Evolutionary conservation across 1,139 yeast species (phyloP), one percentile per base, ranked within the genome.

Genomic region (Hansenula sp.): DNA sequence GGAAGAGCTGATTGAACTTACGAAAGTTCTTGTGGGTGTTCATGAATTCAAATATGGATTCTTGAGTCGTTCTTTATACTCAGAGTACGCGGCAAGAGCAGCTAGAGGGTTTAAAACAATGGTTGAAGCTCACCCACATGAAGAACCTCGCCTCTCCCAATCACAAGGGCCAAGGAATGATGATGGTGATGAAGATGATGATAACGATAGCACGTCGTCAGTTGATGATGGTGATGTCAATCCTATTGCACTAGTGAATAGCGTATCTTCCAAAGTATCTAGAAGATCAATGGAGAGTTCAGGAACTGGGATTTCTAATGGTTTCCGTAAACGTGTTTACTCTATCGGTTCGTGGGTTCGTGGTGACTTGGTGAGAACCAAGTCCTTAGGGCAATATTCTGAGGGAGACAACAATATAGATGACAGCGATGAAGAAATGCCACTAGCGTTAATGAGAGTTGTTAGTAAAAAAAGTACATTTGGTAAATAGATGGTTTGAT

Each of bases 11-110:
- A 51, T 67, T 5, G 67, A 64, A 41, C 50, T 75, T 34, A 62
- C 71, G 1, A 72, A 69, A 48, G 51, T 70, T 12, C 54, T 75
- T 7, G 75, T 72, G 25, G 80, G 80, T 24, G 72, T 69, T 13
- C 66, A 70, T 44, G 72, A 68, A 48, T 74, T 75, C 52, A 68
- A 71, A 48, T 74, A 72, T 50, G 78, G 80, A 4, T 74, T 74
- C 50, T 55, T 75, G 42, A 68, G 77, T 38, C 63, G 78, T 12
- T 72, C 78, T 0, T 50, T 74, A 11, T 67, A 66, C 47, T 67
- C 66, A n/a, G 72, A 68, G 34, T 68, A 72, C 64, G 72, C 74
- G 1, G 66, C 68, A 1, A 63, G 61, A 30, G 71, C 72, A 0
- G 61, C 59, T 8, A 50, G 58, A 28, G 62, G 64, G 2, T 64